These are phyloP conservation scores for Rhizopogon vinicolor DNA, from an alignment of 768 basidiomycete genomes.

Conservation along the genomic window DNA sequence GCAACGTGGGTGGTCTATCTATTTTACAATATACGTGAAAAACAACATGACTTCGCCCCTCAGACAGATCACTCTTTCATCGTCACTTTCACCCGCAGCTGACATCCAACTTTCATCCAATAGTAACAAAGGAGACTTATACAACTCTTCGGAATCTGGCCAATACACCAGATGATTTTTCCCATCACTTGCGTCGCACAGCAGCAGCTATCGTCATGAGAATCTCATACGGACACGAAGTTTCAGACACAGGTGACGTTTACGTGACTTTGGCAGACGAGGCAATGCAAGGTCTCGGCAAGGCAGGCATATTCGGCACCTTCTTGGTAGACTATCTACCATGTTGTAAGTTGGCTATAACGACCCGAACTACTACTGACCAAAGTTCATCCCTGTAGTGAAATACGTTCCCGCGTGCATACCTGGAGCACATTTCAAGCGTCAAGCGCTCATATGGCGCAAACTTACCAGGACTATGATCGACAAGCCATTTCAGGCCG, in stretches of 20 bases:
- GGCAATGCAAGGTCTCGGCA: constrained; percentile 30
- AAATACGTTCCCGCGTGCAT: constrained; percentile 47
- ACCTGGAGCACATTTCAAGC: constrained; percentile 46
- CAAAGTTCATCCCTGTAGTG: constrained; percentile 15
- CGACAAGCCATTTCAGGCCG: constrained; percentile 35
- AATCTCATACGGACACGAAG: constrained; percentile 36
- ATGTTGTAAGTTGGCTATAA: constrained; percentile 17
- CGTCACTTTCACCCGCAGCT: constrained; percentile 30
- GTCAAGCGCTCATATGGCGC: constrained; percentile 40
- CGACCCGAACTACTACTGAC: not conserved
- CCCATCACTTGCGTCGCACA: constrained; percentile 31
- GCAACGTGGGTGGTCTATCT: constrained; percentile 11
- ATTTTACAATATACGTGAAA: no score
- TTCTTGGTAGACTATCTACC: constrained; percentile 38
- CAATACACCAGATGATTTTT: constrained; percentile 31
- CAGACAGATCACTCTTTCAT: constrained; percentile 32
- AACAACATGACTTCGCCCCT: not conserved
- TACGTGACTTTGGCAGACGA: constrained; percentile 37
- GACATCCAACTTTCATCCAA: constrained; percentile 20
- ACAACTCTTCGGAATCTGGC: constrained; percentile 34
- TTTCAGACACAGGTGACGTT: constrained; percentile 33
- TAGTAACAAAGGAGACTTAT: constrained; percentile 30
- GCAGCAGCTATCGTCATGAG: constrained; percentile 36
- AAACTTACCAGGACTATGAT: constrained; percentile 24
- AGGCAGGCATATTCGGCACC: constrained; percentile 38